Evolutionary conservation across 2,329 filamentous ascomycete species (phyloP).

Genomic region (Claviceps pazoutovae): DNA sequence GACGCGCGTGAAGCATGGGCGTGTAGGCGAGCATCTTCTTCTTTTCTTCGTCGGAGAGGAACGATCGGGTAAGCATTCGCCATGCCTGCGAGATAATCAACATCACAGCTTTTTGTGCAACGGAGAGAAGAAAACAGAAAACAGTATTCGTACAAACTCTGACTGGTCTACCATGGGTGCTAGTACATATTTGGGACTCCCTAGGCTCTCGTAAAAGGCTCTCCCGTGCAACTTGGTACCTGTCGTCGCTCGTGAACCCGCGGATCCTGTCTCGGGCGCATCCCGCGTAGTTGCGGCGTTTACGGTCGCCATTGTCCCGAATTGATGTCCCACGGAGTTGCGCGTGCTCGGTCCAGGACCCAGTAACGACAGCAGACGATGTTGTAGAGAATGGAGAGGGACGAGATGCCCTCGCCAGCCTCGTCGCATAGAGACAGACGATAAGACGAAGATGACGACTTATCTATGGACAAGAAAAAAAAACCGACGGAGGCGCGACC

Average conservation of each 20-base stretch:
- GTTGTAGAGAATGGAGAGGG: neutral
- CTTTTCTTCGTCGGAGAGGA: slow-evolving; percentile 54
- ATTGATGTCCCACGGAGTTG: slow-evolving; percentile 6
- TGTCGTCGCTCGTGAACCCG: slow-evolving; percentile 8
- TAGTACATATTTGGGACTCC: slow-evolving; percentile 77
- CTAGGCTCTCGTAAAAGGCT: slow-evolving; percentile 89
- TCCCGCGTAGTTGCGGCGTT: slow-evolving; percentile 9
- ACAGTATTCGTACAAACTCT: slow-evolving; percentile 60
- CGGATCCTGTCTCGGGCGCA: slow-evolving; percentile 5
- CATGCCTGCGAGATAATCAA: slow-evolving; percentile 53
- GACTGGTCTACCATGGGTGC: slow-evolving; percentile 98
- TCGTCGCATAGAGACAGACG: slow-evolving; percentile 1
- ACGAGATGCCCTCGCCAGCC: neutral
- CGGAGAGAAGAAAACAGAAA: too few relatives aligned
- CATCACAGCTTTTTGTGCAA: neutral
- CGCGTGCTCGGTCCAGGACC: neutral
- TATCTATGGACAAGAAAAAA: too few relatives aligned
- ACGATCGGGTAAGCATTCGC: slow-evolving; percentile 91
- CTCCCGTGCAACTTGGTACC: slow-evolving; percentile 64
- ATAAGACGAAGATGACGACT: neutral
- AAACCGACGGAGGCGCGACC: neutral
- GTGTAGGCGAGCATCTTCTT: slow-evolving; percentile 70
- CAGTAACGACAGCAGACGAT: neutral
- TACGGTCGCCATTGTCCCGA: slow-evolving; percentile 21
- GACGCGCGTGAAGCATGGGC: slow-evolving; percentile 88